A percentile compares a stretch with the other conserved stretches of the same genome.
Conservation (phyloP, 2,329 filamentous ascomycete genomes). For the Beauveria asiatica region DNA sequence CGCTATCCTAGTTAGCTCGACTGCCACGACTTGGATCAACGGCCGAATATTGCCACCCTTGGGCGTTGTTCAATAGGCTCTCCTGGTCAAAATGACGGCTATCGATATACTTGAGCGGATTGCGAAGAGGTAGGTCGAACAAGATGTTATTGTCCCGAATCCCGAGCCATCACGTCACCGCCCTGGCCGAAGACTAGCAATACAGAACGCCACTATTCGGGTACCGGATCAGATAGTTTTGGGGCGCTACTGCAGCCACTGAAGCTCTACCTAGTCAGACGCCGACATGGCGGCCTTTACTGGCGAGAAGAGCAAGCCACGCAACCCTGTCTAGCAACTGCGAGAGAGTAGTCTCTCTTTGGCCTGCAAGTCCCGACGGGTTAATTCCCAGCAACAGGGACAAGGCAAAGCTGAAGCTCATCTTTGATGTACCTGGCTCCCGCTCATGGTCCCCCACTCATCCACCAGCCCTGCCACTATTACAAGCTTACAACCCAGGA, state of each 20-base stretch:
- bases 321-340: not conserved
- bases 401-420: too few relatives aligned
- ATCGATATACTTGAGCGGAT: not conserved
- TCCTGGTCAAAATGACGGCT: not conserved
- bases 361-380: not conserved
- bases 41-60: not conserved
- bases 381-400: not conserved
- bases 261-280: not conserved
- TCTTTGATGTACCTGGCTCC: too few relatives aligned
- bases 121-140: not conserved
- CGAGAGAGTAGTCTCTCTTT: not conserved
- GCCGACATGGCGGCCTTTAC: too few relatives aligned
- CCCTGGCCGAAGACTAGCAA: too few relatives aligned
- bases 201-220: not conserved
- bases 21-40: not conserved
- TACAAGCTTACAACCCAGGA: not conserved
- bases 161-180: not conserved
- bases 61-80: not conserved
- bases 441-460: not conserved
- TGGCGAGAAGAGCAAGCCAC: not conserved
- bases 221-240: constrained; percentile 6
- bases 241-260: not conserved
- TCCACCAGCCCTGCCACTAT: not conserved
- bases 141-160: not conserved
- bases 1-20: not conserved